Conservation (phyloP, 768 basidiomycete species). For the Amanita fuliginea region DNA sequence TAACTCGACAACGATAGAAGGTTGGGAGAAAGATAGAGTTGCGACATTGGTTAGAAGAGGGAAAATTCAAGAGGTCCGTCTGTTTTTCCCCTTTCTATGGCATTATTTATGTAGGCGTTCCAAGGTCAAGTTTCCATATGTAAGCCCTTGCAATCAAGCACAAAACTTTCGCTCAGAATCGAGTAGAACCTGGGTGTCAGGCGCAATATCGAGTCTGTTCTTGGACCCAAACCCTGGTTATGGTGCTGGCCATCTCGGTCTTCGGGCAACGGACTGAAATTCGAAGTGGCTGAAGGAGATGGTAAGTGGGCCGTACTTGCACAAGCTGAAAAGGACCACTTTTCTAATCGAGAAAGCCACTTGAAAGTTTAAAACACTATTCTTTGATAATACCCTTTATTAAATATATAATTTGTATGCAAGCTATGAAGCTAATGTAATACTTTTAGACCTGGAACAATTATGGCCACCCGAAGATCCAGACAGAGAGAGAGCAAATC, state of each 20-base stretch:
- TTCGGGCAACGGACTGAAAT: constrained; percentile 68
- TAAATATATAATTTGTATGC: neutral
- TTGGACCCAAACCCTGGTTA: constrained; percentile 62
- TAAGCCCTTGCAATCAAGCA: constrained; percentile 22
- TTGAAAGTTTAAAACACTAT: constrained; percentile 1
- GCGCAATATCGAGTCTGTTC: constrained; percentile 64
- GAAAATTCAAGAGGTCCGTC: constrained; percentile 64
- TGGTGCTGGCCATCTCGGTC: constrained; percentile 78
- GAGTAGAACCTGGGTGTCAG: constrained; percentile 69
- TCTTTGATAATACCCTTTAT: neutral
- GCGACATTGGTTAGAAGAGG: constrained; percentile 78
- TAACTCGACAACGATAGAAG: constrained; percentile 94
- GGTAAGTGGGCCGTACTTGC: constrained; percentile 62
- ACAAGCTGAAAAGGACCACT: constrained; percentile 1
- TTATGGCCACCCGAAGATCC: constrained; percentile 76
- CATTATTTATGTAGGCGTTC: constrained; percentile 1
- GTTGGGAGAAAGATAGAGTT: constrained; percentile 96
- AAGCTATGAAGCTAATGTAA: neutral
- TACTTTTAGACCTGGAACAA: constrained; percentile 15
- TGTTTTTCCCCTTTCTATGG: neutral
- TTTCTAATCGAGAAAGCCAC: neutral
- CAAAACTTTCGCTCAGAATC: constrained; percentile 7
- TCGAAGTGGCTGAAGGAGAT: constrained; percentile 54
- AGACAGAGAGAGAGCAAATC: constrained; percentile 16
- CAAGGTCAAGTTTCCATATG: constrained; percentile 90